These are phyloP conservation scores for Funneliformis geosporum DNA, from an alignment of 192 early-diverging fungal species.

Conservation along the genomic window DNA sequence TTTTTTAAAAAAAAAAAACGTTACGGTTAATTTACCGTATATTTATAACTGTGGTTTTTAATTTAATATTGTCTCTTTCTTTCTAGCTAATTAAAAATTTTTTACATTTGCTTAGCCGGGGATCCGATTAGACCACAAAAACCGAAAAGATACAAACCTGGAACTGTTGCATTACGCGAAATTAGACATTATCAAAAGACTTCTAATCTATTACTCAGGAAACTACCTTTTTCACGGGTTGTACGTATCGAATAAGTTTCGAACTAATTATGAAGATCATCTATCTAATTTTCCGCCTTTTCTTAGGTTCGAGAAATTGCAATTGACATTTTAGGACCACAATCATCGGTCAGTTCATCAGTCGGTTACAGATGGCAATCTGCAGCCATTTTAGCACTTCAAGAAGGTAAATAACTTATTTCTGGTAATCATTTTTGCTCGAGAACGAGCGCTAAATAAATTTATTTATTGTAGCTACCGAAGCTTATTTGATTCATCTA, in stretches of 20 bases:
- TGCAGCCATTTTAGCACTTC: slow-evolving; percentile 74
- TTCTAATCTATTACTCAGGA: slow-evolving; percentile 76
- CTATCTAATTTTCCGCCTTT: background rate
- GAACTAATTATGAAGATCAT: slow-evolving; percentile 13
- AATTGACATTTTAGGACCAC: slow-evolving; percentile 46
- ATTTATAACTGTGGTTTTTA: no score
- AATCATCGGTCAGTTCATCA: slow-evolving; percentile 38
- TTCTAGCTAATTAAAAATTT: no score
- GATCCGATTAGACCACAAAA: background rate
- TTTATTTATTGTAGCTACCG: slow-evolving; percentile 48
- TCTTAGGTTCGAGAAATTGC: slow-evolving; percentile 66
- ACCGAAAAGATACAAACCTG: slow-evolving; percentile 61
- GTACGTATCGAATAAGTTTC: slow-evolving; percentile 42
- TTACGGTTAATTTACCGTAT: background rate
- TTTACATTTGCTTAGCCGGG: background rate
- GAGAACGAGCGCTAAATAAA: background rate
- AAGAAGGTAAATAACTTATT: slow-evolving; percentile 50
- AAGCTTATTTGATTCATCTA: slow-evolving; percentile 80
- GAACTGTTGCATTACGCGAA: slow-evolving; percentile 80
- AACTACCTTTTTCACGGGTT: slow-evolving; percentile 86
- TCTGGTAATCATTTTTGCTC: background rate
- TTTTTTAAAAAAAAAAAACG: no score
- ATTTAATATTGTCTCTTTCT: no score
- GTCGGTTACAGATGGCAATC: slow-evolving; percentile 71
- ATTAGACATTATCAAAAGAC: slow-evolving; percentile 84